Conservation (phyloP, 371 early-diverging fungal genomes). For the Mortierella sp. region DNA sequence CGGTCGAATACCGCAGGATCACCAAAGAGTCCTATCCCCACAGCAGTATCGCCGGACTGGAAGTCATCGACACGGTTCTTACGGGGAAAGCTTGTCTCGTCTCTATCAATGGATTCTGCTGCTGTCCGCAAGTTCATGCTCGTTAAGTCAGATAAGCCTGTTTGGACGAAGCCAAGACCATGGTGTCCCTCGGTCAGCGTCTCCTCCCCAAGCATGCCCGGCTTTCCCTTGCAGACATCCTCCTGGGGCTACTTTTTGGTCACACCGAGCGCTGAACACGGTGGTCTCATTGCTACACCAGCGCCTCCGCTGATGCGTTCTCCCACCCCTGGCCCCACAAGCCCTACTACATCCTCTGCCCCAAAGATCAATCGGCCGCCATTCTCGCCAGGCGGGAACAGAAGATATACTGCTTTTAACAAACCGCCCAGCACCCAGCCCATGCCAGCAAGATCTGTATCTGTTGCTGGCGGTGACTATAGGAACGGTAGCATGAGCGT, state of each 20-base stretch:
- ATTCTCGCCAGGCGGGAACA: constrained; percentile 50
- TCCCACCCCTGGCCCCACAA: constrained; percentile 11
- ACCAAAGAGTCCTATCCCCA: constrained; percentile 8
- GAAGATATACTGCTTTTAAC: constrained; percentile 24
- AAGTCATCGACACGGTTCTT: constrained; percentile 32
- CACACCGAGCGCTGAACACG: constrained; percentile 21
- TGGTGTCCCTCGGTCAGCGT: constrained; percentile 46
- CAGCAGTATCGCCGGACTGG: constrained; percentile 20
- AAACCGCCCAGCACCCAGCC: constrained; percentile 12
- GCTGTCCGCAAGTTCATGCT: constrained; percentile 40
- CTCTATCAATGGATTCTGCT: constrained; percentile 31
- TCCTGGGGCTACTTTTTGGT: constrained; percentile 48
- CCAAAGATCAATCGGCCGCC: constrained; percentile 43
- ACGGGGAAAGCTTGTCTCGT: constrained; percentile 28
- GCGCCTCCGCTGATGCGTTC: constrained; percentile 24
- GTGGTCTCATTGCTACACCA: constrained; percentile 28
- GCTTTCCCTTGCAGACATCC: constrained; percentile 41
- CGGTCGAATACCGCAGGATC: constrained; percentile 11
- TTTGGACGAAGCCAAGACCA: constrained; percentile 31
- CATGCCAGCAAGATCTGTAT: constrained; percentile 19
- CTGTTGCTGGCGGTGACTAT: constrained; percentile 27
- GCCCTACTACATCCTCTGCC: constrained; percentile 9
- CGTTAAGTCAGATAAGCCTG: constrained; percentile 34
- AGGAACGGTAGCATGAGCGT: constrained; percentile 9
- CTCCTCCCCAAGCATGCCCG: constrained; percentile 49